Evolutionary conservation across 2,329 filamentous ascomycete species (phyloP).

Genomic region (Fusarium hainanense): DNA sequence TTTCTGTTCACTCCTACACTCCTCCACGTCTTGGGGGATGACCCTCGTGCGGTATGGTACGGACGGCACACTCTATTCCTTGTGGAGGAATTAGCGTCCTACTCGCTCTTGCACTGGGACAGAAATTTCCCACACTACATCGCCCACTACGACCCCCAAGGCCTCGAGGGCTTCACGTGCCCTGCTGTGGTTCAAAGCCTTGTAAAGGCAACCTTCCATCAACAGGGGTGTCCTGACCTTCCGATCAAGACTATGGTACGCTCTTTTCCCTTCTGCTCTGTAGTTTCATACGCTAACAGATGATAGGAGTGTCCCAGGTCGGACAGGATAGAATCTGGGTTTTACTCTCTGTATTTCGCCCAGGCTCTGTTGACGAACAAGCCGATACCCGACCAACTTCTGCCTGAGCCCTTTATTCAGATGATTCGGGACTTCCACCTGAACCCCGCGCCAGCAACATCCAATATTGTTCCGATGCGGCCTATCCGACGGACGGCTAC

Average conservation of each 20-base stretch:
- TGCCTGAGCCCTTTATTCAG: fast-evolving
- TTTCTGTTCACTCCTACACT: background rate
- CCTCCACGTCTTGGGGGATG: background rate
- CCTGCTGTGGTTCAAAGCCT: background rate
- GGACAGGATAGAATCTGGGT: background rate
- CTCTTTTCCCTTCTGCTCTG: fast-evolving
- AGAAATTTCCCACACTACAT: fast-evolving
- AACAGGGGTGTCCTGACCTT: background rate
- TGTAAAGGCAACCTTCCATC: background rate
- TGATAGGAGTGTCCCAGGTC: background rate
- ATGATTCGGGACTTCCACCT: background rate
- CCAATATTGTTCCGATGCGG: background rate
- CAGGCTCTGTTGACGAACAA: background rate
- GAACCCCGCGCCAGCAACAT: fast-evolving
- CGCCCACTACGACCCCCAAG: background rate
- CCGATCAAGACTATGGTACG: background rate
- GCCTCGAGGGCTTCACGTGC: background rate
- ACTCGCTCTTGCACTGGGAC: background rate
- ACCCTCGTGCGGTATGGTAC: background rate
- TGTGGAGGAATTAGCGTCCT: fast-evolving
- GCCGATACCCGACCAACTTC: fast-evolving
- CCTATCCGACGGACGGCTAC: background rate
- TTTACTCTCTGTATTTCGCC: background rate
- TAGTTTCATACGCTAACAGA: background rate
- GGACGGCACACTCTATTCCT: background rate